Evolutionary conservation across 139 green algal genomes (phyloP), one percentile per base, ranked within the genome.

Genomic region (Raphidocelis subcapitata): DNA sequence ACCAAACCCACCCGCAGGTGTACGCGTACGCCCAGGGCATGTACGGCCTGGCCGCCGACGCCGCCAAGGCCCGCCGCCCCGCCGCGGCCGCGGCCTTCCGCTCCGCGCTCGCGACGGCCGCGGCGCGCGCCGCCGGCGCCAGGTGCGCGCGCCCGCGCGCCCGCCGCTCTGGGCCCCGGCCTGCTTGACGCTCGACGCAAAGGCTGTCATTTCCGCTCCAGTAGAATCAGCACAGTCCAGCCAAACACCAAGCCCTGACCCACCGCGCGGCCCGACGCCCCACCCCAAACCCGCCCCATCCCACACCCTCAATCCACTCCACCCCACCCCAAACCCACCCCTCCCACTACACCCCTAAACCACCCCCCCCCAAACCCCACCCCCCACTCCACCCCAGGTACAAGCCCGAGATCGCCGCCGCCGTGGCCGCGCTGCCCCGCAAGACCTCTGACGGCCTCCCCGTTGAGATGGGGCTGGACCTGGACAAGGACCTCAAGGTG

Each of bases 321-420:
- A 10, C 26, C 8, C 28, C 4, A 44, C 12, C 59, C 37, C 16
- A 36, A 20, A 23, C 59, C 21, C 15, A n/a, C 5, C 26, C 41
- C 41, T 49, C 12, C 8, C 41, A 12, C 41, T 20, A 8, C 41
- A 49, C 8, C 8, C 8, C 41, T 36, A 21, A 44, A 44, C 15
- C 29, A 41, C 20, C 12, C 24, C 16, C 28, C 59, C 37, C 37
- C 24, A 3, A 37, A 49, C 8, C 41, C 41, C 41, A n/a, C n/a
- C n/a, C n/a, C n/a, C n/a, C n/a, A n/a, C 41, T 12, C 8, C 24
- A 15, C 32, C 15, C 3, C 67, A 87, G 82, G 61, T 83, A 89
- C 80, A 82, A 82, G 26, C 83, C 83, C 21, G 80, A 89, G 67
- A 62, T 86, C 5, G 69, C 67, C 12, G 69, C 73, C 37, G 77